A percentile compares a stretch with the other conserved stretches of the same genome.
Conservation (phyloP, 2,329 filamentous ascomycete species). For the Paecilomyces sp. region DNA sequence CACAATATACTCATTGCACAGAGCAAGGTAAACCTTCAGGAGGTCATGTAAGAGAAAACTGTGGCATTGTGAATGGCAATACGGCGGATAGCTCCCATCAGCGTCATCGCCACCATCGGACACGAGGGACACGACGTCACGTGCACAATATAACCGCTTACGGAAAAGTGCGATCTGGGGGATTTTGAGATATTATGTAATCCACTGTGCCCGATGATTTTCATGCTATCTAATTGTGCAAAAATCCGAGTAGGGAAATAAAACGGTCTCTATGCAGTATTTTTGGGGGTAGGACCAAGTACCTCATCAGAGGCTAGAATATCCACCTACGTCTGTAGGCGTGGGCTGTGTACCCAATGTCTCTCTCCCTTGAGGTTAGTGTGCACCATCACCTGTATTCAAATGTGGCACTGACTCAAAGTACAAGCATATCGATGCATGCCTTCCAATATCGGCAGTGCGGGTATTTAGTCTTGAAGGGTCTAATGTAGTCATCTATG, state of each 20-base stretch:
- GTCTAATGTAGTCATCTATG: constrained; percentile 26
- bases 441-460: constrained; percentile 37
- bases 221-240: not conserved
- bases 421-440: constrained; percentile 32
- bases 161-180: constrained; percentile 6
- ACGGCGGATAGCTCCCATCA: not conserved
- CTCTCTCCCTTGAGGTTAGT: constrained; percentile 25
- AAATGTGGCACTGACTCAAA: constrained; percentile 14
- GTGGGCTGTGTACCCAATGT: constrained; percentile 14
- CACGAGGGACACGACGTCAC: constrained; percentile 12
- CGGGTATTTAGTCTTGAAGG: constrained; percentile 21
- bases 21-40: not conserved
- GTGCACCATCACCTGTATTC: not conserved
- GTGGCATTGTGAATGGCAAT: not conserved
- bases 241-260: not conserved
- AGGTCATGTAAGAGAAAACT: not conserved
- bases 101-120: not conserved
- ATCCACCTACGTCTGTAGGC: not conserved
- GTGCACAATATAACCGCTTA: constrained; percentile 13
- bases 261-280: not conserved
- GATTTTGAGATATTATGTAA: constrained; percentile 12
- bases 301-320: not conserved
- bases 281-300: not conserved
- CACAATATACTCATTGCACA: not conserved
- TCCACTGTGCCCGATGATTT: constrained; percentile 6